Base-by-base conservation (phyloP, 2,329 filamentous ascomycete species). In the Xylaria sp. region DNA sequence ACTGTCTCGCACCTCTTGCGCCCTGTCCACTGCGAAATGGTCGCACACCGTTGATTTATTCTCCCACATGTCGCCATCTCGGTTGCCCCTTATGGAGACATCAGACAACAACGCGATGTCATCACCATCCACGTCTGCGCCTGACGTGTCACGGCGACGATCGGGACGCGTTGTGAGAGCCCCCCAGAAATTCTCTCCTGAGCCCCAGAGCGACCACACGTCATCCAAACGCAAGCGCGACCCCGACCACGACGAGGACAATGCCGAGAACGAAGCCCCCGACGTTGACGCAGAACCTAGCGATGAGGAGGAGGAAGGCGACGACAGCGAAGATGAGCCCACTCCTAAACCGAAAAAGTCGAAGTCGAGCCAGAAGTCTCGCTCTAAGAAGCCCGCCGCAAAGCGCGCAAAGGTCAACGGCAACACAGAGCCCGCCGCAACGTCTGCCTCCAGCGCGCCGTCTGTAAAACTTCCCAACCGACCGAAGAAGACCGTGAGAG, bases 331-430 rank as follows among this genome's bases (percentile, higher is more conserved):
- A 40, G 77, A 78, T 52, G 80, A 82, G 46, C 79, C 78, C 60
- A 72, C 71, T 38, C 68, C 69, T 49, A 66, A 58, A 59, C 66
- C 67, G 41, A 73, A 67, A 56, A 73, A 70, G 63, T 70, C 69
- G 70, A 69, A 73, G 65, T 66, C 76, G 63, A 71, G 76, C 70
- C 76, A 76, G 69, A 66, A 72, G 50, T 69, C 72, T 57, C 74
- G 73, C 64, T 64, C 76, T 40, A 82, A 76, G 69, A 86, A 85
- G 68, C 83, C 84, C 2, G 82, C 82, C 2, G 73, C 74, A 17
- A 88, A 88, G 73, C 86, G 86, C 70, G 78, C 84, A 45, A 88
- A 86, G 70, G 80, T 80, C 57, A 87, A 87, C 66, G 83, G 83
- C 39, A 72, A 75, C 21, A 74, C 74, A 39, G 71, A 75, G 16